Evolutionary conservation across 2,329 filamentous ascomycete species (phyloP).

Genomic region (Stenocarpella maydis): DNA sequence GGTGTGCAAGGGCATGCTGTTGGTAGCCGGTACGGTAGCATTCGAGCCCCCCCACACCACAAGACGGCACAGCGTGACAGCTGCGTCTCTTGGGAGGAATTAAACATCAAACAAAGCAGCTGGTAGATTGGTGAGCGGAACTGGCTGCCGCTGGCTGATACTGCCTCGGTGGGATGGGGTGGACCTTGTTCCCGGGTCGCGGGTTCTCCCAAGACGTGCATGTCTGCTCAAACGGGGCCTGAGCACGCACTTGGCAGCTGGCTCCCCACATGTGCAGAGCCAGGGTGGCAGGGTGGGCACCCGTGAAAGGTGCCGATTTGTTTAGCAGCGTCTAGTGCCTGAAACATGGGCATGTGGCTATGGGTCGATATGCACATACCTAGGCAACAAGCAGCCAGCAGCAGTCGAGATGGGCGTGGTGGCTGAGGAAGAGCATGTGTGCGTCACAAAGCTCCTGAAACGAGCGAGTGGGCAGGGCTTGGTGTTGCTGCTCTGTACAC

Average conservation of each 20-base stretch:
- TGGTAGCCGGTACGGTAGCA: neutral
- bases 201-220: neutral
- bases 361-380: constrained; percentile 1
- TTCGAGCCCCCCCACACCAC: neutral
- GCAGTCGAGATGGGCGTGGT: neutral
- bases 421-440: neutral
- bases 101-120: neutral
- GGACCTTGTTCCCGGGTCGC: constrained; percentile 1
- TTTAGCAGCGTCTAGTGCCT: neutral
- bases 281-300: neutral
- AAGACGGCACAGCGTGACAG: neutral
- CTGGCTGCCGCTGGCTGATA: neutral
- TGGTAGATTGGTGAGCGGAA: neutral
- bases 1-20: neutral
- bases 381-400: neutral
- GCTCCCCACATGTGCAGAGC: too few species aligned
- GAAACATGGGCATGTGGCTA: constrained; percentile 13
- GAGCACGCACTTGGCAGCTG: constrained; percentile 22
- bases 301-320: constrained; percentile 9
- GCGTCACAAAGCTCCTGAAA: neutral
- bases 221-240: constrained; percentile 12
- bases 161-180: neutral
- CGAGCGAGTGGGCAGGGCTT: neutral
- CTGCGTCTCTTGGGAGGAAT: neutral
- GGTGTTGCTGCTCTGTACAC: neutral